Evolutionary conservation across 1,284 basidiomycete genomes (phyloP), one percentile per base, ranked within the genome.

Genomic region (Puccinia sorghi): DNA sequence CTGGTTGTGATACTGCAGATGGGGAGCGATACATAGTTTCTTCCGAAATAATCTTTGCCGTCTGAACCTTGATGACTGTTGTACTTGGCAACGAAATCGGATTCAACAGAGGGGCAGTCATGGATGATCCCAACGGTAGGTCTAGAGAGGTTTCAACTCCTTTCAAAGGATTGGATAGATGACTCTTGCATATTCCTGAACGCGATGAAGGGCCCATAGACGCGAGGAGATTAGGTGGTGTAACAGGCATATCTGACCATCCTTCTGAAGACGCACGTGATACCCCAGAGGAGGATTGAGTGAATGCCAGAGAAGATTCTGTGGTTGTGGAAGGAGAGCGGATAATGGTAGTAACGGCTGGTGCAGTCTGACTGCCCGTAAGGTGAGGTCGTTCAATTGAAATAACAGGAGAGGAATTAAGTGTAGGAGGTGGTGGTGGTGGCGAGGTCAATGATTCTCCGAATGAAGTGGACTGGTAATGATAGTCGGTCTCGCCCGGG

Each of bases 11-110:
- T 17, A 59, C 9, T 32, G 25, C 22, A 22, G 69, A 63, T 25
- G 77, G 77, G 22, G 77, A 64, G 9, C 77, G 77, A 72, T 79
- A 79, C 77, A 79, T 79, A 17, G 77, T 79, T 79, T 79, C 77
- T 79, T 79, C 77, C 15, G 77, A 79, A 41, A 72, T 46, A 32
- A 79, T 79, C 52, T 72, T 79, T 20, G 77, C 77, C 46, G 27
- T 59, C 41, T 72, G 69, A 13, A 72, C 59, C 37, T 46, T 79
- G 59, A 61, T 72, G 12, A 79, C 57, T 11, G 76, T 72, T 22
- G 57, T 50, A 20, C 46, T 32, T 46, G 39, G 41, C 25, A 50
- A 12, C 0, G 54, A 43, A 25, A 52, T 70, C 37, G 56, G 32
- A 20, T 73, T 73, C 57, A 73, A 8, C 20, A 46, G 20, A 61